Percentiles rank a stretch among this genome's conserved stretches.
Evolutionary conservation across 139 green algal species (phyloP).

Genomic region (Marvania coccoides): DNA sequence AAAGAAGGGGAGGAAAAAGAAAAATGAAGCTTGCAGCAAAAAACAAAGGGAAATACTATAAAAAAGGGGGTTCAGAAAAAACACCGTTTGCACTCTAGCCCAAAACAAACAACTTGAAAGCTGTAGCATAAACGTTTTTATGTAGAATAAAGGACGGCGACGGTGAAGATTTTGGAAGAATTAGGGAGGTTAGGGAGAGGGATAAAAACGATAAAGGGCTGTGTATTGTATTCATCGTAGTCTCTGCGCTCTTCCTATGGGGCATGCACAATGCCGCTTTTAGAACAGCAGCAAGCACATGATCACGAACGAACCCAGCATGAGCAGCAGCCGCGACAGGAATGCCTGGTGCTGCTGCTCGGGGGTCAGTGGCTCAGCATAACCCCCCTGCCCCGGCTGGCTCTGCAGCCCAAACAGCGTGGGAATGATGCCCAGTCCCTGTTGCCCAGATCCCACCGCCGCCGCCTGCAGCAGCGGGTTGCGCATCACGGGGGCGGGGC

Average conservation of each 20-base stretch:
- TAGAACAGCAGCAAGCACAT: conserved; percentile 41
- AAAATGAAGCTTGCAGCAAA: too few species aligned
- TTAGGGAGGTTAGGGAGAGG: background rate
- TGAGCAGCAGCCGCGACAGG: conserved; percentile 71
- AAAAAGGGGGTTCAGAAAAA: too few species aligned
- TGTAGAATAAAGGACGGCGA: background rate
- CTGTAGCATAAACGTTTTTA: too few species aligned
- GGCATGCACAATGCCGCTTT: background rate
- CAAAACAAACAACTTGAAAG: too few species aligned
- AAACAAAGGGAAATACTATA: too few species aligned
- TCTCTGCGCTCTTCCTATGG: background rate
- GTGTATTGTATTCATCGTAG: background rate
- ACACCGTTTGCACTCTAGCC: too few species aligned
- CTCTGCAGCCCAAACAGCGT: conserved; percentile 73
- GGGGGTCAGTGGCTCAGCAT: conserved; percentile 63
- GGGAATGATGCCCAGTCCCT: conserved; percentile 57
- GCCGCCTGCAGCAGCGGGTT: conserved; percentile 24
- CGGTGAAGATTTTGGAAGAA: background rate
- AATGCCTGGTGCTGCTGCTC: conserved; percentile 91
- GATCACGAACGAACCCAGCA: conserved; percentile 91
- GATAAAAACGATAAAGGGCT: background rate
- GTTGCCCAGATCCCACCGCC: conserved; percentile 16
- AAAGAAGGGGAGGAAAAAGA: too few species aligned
- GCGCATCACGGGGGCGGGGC: conserved; percentile 20
- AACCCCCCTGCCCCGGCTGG: conserved; percentile 22